phyloP scores from a whole-genome alignment of 73 alveolate genomes.

The Stentor coeruleus region DNA sequence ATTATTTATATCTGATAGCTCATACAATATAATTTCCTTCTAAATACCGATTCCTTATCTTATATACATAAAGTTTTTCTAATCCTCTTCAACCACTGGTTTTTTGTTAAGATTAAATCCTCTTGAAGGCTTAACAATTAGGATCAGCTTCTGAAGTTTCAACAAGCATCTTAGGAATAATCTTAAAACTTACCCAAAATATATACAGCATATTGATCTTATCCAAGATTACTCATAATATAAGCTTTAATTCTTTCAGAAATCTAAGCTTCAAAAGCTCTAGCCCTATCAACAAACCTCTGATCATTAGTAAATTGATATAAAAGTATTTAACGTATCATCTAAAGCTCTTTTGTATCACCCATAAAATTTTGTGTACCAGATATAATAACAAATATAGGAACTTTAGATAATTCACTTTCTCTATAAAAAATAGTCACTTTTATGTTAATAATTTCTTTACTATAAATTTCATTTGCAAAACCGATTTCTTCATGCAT shows the following conservation, averaged over 20 bases:
- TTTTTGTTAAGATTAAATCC: background rate
- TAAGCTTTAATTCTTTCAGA: slow-evolving; percentile 51
- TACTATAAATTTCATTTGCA: slow-evolving; percentile 81
- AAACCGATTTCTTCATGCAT: slow-evolving; percentile 96
- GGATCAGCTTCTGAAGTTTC: slow-evolving; percentile 97
- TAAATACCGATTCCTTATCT: too few relatives aligned
- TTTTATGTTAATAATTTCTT: slow-evolving; percentile 89
- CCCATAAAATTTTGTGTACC: slow-evolving; percentile 89
- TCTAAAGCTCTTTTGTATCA: slow-evolving; percentile 92
- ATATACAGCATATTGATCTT: slow-evolving; percentile 96
- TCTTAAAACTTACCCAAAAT: slow-evolving; percentile 94
- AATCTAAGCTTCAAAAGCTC: slow-evolving; percentile 72
- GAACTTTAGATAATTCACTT: slow-evolving; percentile 66
- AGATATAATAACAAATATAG: slow-evolving; percentile 91
- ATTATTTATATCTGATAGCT: too few relatives aligned
- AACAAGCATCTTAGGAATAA: slow-evolving; percentile 92
- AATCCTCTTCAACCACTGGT: slow-evolving; percentile 21
- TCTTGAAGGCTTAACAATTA: slow-evolving; percentile 47
- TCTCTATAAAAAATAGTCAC: slow-evolving; percentile 85
- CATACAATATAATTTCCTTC: too few relatives aligned
- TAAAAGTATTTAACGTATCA: slow-evolving; percentile 92
- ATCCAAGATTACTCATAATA: slow-evolving; percentile 58
- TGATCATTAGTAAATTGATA: slow-evolving; percentile 60
- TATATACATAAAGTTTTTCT: too few relatives aligned
- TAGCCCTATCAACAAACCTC: slow-evolving; percentile 62